Evolutionary conservation across 1,284 basidiomycete species (phyloP), one percentile per base, ranked within the genome.

Genomic region (Ustilago lituana): DNA sequence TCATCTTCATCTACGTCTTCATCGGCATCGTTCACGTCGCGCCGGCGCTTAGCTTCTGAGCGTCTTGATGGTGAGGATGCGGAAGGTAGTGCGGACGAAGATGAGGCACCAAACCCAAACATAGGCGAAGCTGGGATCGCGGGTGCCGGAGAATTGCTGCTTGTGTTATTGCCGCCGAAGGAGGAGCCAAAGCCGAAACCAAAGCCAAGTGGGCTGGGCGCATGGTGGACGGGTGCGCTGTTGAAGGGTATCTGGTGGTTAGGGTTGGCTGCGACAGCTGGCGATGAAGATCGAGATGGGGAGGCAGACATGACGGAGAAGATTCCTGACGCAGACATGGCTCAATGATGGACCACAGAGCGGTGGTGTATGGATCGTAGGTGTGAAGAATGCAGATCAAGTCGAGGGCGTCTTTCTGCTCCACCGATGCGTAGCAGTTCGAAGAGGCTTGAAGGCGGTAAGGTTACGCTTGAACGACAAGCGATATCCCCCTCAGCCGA

Each of bases 121-220:
- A 51, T 54, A 40, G 55, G 51, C 15, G 55, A 58, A 36, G 51
- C 41, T 14, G 38, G 27, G 17, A 53, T 39, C 19, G 62, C 33
- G 14, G 50, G 39, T 8, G 55, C 59, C 8, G 53, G 53, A 24
- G 59, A 63, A 15, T 22, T 4, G 46, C 20, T 19, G 26, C 41
- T 29, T 3, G 44, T 37, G 35, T 66, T 73, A 47, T 69, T 65
- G 23, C 52, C 59, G 17, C 59, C 64, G 22, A 75, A 69, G 0
- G 73, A 73, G 19, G 70, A 65, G 17, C 73, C 73, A 36, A 75
- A 75, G 24, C 73, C 73, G 26, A 75, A 75, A 2, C 73, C 73
- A 26, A 75, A 75, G n/a, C 65, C 70, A 14, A 75, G 60, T 17
- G 65, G 70, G 38, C 57, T 65, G 15, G 73, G 73, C 20, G 62